These are phyloP conservation scores for Verticillium albo-atrum DNA, from an alignment of 2,329 filamentous ascomycete species.

Conservation along the genomic window DNA sequence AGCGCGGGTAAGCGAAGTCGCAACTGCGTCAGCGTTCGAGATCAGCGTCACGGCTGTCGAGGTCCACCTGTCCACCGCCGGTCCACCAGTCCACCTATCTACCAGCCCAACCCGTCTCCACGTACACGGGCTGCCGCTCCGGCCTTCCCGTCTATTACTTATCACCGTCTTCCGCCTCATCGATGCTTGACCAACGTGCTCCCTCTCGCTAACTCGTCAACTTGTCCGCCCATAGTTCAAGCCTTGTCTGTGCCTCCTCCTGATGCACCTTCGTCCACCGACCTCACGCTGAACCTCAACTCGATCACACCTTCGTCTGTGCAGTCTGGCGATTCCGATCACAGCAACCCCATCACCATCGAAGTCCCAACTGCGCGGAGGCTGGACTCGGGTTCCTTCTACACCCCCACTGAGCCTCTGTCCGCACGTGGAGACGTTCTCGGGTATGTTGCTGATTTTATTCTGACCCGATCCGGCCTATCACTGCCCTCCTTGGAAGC, in stretches of 20 bases:
- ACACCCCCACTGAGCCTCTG: slow-evolving; percentile 43
- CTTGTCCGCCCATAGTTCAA: not conserved
- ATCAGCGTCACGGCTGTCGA: not conserved
- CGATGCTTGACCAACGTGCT: not conserved
- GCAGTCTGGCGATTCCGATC: slow-evolving; percentile 2
- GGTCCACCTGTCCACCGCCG: not conserved
- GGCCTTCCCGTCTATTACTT: not conserved
- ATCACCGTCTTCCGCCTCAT: not conserved
- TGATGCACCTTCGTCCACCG: not conserved
- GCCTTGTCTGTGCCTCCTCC: not conserved
- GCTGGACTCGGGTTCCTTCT: slow-evolving; percentile 31
- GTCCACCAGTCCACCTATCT: too few species aligned
- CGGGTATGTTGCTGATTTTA: slow-evolving; percentile 41
- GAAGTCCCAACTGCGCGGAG: slow-evolving; percentile 39
- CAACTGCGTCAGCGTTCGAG: not conserved
- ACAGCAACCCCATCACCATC: slow-evolving; percentile 49
- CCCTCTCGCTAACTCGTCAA: not conserved
- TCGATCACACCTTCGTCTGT: slow-evolving; percentile 15
- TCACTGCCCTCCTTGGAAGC: slow-evolving; percentile 10
- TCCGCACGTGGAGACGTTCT: slow-evolving; percentile 55
- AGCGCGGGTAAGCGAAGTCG: not conserved
- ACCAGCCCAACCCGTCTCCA: not conserved
- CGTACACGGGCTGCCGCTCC: not conserved
- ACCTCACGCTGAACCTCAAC: slow-evolving; percentile 15
- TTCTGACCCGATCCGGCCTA: too few species aligned